These are phyloP conservation scores for Arthroderma uncinatum DNA, from an alignment of 2,329 filamentous ascomycete species.

Conservation along the genomic window DNA sequence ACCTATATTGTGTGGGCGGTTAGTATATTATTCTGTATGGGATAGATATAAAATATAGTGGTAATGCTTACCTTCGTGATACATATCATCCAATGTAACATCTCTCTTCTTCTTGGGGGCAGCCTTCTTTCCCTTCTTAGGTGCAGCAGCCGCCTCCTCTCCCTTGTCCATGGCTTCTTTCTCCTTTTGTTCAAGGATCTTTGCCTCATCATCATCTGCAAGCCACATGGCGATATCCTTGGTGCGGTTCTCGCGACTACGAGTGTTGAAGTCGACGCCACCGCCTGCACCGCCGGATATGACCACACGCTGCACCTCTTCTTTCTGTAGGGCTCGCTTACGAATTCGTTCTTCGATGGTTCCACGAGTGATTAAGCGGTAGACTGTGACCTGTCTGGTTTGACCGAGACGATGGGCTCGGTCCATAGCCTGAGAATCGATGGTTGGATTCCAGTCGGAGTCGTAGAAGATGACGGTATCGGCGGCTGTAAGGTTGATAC, in stretches of 20 bases:
- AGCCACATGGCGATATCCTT: slow-evolving; percentile 99
- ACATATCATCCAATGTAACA: slow-evolving; percentile 82
- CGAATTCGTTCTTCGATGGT: slow-evolving; percentile 98
- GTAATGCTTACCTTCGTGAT: slow-evolving; percentile 84
- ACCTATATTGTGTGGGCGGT: slow-evolving; percentile 44
- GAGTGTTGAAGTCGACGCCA: slow-evolving; percentile 92
- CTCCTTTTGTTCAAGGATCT: slow-evolving; percentile 85
- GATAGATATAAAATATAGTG: slow-evolving; percentile 1
- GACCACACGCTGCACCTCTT: slow-evolving; percentile 95
- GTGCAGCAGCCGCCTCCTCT: slow-evolving; percentile 37
- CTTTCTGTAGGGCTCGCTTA: slow-evolving; percentile 92
- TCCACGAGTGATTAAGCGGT: slow-evolving; percentile 88
- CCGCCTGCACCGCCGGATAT: slow-evolving; percentile 75
- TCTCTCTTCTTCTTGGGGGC: slow-evolving; percentile 49
- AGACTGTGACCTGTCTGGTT: slow-evolving; percentile 90
- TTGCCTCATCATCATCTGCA: slow-evolving; percentile 90
- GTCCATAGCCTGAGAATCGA: slow-evolving; percentile 98
- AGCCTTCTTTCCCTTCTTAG: slow-evolving; percentile 51
- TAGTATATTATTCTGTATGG: slow-evolving; percentile 11
- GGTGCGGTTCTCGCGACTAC: slow-evolving; percentile 80
- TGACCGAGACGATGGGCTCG: slow-evolving; percentile 95
- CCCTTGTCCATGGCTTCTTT: slow-evolving; percentile 65
- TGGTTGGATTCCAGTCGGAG: slow-evolving; percentile 98
- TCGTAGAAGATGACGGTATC: slow-evolving; percentile 99
- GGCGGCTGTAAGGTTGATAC: slow-evolving; percentile 92